Evolutionary conservation across 257 asterid species (phyloP), one percentile per base, ranked within the genome.

Genomic region (Forsythia suspensa): DNA sequence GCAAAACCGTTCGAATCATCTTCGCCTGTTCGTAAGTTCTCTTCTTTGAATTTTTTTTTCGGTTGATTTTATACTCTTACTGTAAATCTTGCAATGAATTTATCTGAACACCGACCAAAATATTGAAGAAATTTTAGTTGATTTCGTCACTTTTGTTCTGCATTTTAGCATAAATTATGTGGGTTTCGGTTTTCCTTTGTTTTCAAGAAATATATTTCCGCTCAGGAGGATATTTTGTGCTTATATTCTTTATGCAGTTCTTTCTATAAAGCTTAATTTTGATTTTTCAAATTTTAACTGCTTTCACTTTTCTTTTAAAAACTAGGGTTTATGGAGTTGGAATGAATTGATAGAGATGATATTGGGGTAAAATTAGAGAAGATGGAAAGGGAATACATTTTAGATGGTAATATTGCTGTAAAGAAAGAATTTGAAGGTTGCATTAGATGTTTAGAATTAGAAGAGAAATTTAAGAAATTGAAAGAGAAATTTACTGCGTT

Each of bases 381-480:
- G 34, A 29, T 29, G 34, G 34, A 29, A 29, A 29, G 34, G 34
- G 34, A 29, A 29, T 0, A 29, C 1, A 29, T 29, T 29, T 29
- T 29, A 29, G 34, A 37, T 39, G 63, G 74, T 52, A 63, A 42
- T 46, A 72, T 42, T 11, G 40, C 57, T 29, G 36, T 65, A 82
- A 48, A 81, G 72, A 57, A 48, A 15, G 82, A 72, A 76, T 51
- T 12, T 13, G 80, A 76, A 52, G 72, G 70, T 4, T 63, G 89
- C 76, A 15, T 5, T 57, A 79, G 75, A 65, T 86, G 91, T 77
- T 75, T 72, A n/a, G 82, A 76, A 38, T 77, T 83, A 73, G 87
- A 85, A 78, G 80, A 77, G 71, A 79, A 80, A 80, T 12, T 59
- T 7, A 55, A 72, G 81, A 71, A 78, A 39, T 77, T 83, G 10